A percentile compares a stretch with the other conserved stretches of the same genome.
These are phyloP conservation scores for Citrus trifoliata DNA, from an alignment of 345 rosid genomes.

Conservation along the genomic window DNA sequence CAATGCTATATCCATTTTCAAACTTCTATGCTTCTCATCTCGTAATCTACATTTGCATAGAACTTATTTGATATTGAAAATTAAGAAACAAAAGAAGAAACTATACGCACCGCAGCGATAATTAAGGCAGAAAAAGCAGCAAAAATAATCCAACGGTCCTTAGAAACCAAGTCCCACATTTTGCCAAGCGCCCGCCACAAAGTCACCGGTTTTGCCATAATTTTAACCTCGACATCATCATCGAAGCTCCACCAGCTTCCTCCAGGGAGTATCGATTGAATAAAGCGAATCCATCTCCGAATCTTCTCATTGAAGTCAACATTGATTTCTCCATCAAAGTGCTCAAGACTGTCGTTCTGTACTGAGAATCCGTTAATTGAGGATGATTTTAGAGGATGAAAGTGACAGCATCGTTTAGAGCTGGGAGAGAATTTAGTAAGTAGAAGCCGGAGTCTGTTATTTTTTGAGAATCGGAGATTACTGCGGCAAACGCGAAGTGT, in stretches of 20 bases:
- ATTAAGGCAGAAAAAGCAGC: conserved; percentile 79
- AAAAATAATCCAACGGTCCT: conserved; percentile 82
- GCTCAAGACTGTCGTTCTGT: conserved; percentile 22
- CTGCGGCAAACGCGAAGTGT: conserved; percentile 13
- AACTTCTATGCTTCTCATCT: background rate
- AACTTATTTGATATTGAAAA: background rate
- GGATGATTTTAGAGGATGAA: conserved; percentile 33
- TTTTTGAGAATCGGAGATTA: conserved; percentile 23
- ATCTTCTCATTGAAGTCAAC: conserved; percentile 42
- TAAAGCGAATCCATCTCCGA: conserved; percentile 42
- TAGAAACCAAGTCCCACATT: conserved; percentile 87
- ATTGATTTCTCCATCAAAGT: conserved; percentile 30
- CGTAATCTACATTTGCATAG: background rate
- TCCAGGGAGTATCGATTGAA: conserved; percentile 70
- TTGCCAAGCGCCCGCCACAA: conserved; percentile 79
- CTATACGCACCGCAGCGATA: conserved; percentile 65
- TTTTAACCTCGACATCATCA: conserved; percentile 59
- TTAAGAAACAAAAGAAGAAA: background rate
- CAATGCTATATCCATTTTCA: background rate
- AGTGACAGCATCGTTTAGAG: background rate
- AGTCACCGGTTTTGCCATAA: conserved; percentile 74
- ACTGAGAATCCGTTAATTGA: conserved; percentile 59
- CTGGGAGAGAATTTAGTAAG: conserved; percentile 14
- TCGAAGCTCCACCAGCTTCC: conserved; percentile 93
- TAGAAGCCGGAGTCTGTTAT: conserved; percentile 14